phyloP scores from a whole-genome alignment of 73 alveolate species.

The Tetrahymena malaccensis region DNA sequence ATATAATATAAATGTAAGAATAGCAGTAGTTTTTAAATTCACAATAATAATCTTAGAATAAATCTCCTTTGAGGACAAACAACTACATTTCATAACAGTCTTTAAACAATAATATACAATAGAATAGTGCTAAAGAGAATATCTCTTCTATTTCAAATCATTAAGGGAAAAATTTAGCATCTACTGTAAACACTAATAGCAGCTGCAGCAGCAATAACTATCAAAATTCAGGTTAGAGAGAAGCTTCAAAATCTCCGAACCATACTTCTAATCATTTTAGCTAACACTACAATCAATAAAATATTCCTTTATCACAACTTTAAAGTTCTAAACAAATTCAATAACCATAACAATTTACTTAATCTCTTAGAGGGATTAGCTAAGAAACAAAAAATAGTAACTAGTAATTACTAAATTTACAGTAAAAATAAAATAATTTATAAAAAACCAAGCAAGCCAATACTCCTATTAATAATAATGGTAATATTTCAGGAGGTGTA shows the following conservation, averaged over 20 bases:
- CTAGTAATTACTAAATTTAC: not conserved
- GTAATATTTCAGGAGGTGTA: not conserved
- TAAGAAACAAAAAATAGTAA: not conserved
- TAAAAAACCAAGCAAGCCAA: not conserved
- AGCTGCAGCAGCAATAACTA: not conserved
- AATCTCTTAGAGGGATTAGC: not conserved
- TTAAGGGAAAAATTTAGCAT: not conserved
- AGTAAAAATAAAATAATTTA: not conserved
- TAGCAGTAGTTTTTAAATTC: not conserved
- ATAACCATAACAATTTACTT: not conserved
- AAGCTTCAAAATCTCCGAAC: not conserved
- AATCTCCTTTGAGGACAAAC: not conserved
- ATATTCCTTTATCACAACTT: not conserved
- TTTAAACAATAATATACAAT: not conserved
- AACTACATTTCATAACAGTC: not conserved
- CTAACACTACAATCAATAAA: not conserved
- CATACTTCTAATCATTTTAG: not conserved
- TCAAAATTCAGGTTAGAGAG: not conserved
- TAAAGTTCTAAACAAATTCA: not conserved
- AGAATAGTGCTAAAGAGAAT: not conserved
- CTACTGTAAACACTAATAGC: not conserved
- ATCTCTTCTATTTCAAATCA: not conserved
- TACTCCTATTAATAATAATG: not conserved
- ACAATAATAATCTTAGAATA: not conserved
- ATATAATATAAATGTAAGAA: not conserved